These are phyloP conservation scores for Colletotrichum sp. DNA, from an alignment of 2,329 filamentous ascomycete species.

Conservation along the genomic window DNA sequence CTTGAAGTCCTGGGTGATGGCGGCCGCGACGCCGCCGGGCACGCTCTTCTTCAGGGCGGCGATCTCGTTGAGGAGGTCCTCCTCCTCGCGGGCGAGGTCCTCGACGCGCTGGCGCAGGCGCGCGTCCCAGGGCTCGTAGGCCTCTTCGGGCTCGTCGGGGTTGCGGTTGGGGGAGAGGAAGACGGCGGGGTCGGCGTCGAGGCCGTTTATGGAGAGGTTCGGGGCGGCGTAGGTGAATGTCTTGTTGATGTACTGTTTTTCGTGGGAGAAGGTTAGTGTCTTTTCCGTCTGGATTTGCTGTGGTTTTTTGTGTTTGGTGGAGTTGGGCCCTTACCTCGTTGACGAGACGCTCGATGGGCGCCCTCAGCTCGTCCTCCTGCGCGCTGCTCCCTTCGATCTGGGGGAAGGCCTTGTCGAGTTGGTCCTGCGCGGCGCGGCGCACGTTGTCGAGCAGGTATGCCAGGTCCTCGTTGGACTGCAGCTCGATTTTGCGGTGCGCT, in stretches of 20 bases:
- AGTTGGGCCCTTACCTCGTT: constrained; percentile 51
- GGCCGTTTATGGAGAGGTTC: constrained; percentile 69
- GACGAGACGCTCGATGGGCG: constrained; percentile 63
- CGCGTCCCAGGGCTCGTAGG: constrained; percentile 65
- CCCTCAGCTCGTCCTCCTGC: constrained; percentile 60
- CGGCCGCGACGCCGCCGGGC: constrained; percentile 49
- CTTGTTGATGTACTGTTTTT: constrained; percentile 60
- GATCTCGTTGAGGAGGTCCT: constrained; percentile 68
- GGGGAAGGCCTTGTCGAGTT: constrained; percentile 72
- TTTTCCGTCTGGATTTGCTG: neutral
- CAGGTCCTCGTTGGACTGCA: constrained; percentile 78
- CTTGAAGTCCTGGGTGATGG: constrained; percentile 47
- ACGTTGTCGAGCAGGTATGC: constrained; percentile 73
- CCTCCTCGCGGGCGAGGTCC: constrained; percentile 65
- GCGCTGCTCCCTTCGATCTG: constrained; percentile 52
- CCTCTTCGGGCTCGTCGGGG: constrained; percentile 37
- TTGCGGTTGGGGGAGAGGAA: constrained; percentile 35
- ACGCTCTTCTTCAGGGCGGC: constrained; percentile 62
- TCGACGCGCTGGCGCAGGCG: constrained; percentile 64
- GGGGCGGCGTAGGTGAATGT: constrained; percentile 64
- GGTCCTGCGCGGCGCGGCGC: constrained; percentile 69
- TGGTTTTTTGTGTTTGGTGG: neutral
- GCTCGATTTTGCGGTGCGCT: constrained; percentile 76
- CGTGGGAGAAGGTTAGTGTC: neutral
- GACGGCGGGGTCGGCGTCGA: constrained; percentile 47